phyloP scores from a whole-genome alignment of 305 asterid species.

The Solanum hybrid region DNA sequence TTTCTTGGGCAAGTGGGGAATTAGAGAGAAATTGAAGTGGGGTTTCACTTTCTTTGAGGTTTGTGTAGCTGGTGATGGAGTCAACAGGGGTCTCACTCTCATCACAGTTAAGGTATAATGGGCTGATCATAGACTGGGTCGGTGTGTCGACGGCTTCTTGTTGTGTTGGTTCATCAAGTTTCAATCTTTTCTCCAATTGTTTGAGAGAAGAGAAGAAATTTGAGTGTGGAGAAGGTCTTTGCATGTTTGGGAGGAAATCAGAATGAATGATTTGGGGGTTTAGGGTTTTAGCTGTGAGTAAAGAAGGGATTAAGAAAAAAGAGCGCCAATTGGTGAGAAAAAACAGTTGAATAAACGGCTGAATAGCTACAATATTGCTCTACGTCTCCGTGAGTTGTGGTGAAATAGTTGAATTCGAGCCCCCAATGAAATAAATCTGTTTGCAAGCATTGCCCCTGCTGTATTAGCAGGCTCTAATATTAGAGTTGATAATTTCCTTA shows the following conservation, averaged over 20 bases:
- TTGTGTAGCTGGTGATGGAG: conserved; percentile 13
- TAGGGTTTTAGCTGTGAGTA: neutral
- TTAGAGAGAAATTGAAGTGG: conserved; percentile 33
- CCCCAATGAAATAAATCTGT: too few relatives aligned
- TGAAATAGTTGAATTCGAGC: neutral
- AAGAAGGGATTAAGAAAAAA: neutral
- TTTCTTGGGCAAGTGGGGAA: conserved; percentile 19
- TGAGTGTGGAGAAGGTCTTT: conserved; percentile 19
- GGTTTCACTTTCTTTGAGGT: conserved; percentile 23
- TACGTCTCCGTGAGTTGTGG: too few relatives aligned
- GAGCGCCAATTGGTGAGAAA: neutral
- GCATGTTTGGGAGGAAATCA: neutral
- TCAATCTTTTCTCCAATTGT: conserved; percentile 48
- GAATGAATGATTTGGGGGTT: neutral
- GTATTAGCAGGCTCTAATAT: neutral
- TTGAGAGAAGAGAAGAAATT: conserved; percentile 51
- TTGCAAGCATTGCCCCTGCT: neutral
- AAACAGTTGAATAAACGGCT: neutral
- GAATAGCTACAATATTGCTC: neutral
- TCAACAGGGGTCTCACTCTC: neutral
- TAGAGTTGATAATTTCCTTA: neutral
- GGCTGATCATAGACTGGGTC: conserved; percentile 31
- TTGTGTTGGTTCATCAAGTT: conserved; percentile 26
- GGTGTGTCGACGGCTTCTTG: conserved; percentile 3
- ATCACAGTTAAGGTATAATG: conserved; percentile 34